Percentiles rank a stretch among this genome's conserved stretches.
phyloP scores from a whole-genome alignment of 108 stramenopile species.

The Cyclotella sp. region DNA sequence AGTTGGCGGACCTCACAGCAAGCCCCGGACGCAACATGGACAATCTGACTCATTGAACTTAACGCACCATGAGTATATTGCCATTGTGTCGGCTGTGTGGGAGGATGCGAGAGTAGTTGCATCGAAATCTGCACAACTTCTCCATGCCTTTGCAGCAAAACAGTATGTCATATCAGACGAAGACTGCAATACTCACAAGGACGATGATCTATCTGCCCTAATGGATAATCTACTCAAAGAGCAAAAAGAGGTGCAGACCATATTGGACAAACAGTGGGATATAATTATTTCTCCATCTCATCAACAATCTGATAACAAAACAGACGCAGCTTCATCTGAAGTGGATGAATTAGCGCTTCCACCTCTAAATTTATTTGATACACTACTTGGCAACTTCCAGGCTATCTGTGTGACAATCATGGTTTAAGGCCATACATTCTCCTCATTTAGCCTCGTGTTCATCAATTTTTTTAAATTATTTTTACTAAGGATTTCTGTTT shows the following conservation, averaged over 20 bases:
- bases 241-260: conserved; percentile 37
- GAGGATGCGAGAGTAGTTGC: conserved; percentile 48
- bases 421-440: no score
- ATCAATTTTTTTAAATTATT: no score
- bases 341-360: conserved; percentile 7
- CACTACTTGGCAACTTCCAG: conserved; percentile 23
- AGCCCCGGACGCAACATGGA: background rate
- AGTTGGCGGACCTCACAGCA: background rate
- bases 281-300: background rate
- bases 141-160: conserved; percentile 37
- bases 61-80: conserved; percentile 19
- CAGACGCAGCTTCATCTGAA: background rate
- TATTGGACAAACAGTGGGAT: conserved; percentile 36
- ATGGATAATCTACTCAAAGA: conserved; percentile 38
- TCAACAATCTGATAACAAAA: background rate
- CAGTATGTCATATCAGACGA: conserved; percentile 16
- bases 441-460: no score
- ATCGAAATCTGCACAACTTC: conserved; percentile 47
- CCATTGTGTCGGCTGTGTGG: conserved; percentile 37
- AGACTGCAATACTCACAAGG: background rate
- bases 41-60: background rate
- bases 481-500: no score
- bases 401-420: conserved; percentile 1
- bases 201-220: conserved; percentile 2
- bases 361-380: conserved; percentile 24